Conservation (phyloP, 352 stramenopile genomes). For the Phytophthora pistaciae region DNA sequence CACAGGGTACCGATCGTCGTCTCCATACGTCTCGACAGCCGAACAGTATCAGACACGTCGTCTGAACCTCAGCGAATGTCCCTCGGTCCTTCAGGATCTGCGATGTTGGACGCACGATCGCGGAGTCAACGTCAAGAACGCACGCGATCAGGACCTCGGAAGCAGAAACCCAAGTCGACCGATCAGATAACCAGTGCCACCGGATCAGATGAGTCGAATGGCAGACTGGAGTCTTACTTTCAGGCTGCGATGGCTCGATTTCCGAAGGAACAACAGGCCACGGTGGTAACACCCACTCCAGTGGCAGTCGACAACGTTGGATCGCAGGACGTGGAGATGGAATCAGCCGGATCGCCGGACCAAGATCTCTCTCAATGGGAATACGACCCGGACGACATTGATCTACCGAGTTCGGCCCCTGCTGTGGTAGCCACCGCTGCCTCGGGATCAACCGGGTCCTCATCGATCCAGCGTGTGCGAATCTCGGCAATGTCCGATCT, state of each 20-base stretch:
- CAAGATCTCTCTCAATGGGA: not conserved
- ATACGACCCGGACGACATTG: slow-evolving; percentile 1
- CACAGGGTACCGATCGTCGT: too few relatives aligned
- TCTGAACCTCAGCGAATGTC: not conserved
- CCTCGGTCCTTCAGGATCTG: not conserved
- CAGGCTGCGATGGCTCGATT: too few relatives aligned
- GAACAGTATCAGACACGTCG: too few relatives aligned
- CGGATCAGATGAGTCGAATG: not conserved
- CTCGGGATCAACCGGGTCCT: not conserved
- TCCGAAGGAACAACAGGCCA: too few relatives aligned
- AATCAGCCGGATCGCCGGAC: too few relatives aligned
- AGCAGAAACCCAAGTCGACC: not conserved
- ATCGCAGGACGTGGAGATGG: too few relatives aligned
- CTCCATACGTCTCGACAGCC: too few relatives aligned
- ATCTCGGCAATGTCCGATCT: slow-evolving; percentile 9
- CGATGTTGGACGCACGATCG: not conserved
- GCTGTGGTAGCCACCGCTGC: not conserved
- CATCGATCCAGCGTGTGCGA: not conserved
- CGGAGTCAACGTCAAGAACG: not conserved
- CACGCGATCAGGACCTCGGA: not conserved
- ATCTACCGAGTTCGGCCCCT: not conserved
- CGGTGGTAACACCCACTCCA: too few relatives aligned
- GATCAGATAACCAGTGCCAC: not conserved
- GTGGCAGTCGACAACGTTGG: too few relatives aligned
- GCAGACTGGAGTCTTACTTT: not conserved